Evolutionary conservation across 345 rosid species (phyloP).

Genomic region (Syzygium aqueum): DNA sequence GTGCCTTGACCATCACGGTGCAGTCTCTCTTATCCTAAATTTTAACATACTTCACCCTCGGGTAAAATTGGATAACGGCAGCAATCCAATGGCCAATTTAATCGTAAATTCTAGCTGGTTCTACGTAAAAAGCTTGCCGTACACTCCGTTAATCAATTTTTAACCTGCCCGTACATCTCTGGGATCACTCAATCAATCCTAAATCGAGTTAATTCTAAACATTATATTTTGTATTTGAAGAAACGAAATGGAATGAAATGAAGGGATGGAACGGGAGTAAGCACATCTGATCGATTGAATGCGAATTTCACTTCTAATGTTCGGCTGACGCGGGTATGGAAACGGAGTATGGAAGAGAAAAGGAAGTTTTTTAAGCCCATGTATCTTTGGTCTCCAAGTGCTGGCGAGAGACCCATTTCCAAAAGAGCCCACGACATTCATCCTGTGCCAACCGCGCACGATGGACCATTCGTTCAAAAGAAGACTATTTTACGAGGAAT

Average conservation of each 20-base stretch:
- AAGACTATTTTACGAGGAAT: no score
- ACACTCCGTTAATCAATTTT: background rate
- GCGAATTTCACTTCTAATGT: background rate
- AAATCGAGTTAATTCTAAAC: background rate
- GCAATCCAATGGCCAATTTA: background rate
- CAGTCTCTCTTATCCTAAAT: background rate
- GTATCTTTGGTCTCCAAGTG: background rate
- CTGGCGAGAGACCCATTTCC: background rate
- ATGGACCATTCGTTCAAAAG: no score
- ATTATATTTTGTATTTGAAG: background rate
- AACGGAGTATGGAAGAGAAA: background rate
- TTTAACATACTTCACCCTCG: background rate
- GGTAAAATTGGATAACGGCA: background rate
- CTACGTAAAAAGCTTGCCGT: rapidly evolving
- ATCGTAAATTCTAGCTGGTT: background rate
- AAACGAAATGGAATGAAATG: background rate
- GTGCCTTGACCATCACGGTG: background rate
- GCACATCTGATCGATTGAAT: background rate
- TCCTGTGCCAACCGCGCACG: background rate
- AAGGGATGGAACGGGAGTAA: background rate
- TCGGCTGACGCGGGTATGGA: background rate
- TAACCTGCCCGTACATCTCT: background rate
- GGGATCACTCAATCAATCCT: background rate
- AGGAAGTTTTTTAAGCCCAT: background rate
- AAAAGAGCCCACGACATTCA: background rate